Conservation (phyloP, 2,329 filamentous ascomycete species). For the Dissoconium aciculare region DNA sequence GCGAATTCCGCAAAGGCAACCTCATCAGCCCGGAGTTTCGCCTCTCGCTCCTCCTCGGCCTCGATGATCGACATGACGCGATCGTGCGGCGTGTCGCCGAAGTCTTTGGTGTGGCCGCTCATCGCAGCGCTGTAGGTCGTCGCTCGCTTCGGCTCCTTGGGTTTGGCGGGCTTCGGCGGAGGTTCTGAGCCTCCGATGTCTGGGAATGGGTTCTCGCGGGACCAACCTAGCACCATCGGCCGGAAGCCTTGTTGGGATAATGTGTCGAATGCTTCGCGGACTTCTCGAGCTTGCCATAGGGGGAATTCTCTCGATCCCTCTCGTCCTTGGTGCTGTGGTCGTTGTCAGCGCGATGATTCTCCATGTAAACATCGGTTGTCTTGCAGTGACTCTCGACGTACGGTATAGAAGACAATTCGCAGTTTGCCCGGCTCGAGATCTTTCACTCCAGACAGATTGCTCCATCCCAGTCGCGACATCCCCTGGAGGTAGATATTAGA, state of each 20-base stretch:
- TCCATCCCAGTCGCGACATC: constrained; percentile 16
- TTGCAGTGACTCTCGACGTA: constrained; percentile 10
- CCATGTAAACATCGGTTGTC: not conserved
- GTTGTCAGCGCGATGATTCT: constrained; percentile 1
- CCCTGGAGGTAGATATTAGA: constrained; percentile 17
- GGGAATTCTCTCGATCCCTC: constrained; percentile 21
- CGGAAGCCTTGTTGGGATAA: constrained; percentile 20
- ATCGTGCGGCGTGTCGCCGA: constrained; percentile 17
- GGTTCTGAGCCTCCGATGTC: constrained; percentile 22
- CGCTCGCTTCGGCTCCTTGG: constrained; percentile 15
- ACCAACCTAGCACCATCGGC: constrained; percentile 21
- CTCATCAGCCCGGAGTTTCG: constrained; percentile 15
- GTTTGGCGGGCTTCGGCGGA: constrained; percentile 11
- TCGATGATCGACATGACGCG: constrained; percentile 22
- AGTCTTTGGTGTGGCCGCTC: constrained; percentile 14
- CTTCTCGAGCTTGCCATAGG: constrained; percentile 16
- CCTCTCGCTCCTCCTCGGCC: constrained; percentile 20
- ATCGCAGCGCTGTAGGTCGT: constrained; percentile 17
- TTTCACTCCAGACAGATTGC: constrained; percentile 9
- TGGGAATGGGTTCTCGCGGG: constrained; percentile 22
- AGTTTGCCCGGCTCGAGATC: constrained; percentile 20
- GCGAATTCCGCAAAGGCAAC: constrained; percentile 8
- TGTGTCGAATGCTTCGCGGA: constrained; percentile 22
- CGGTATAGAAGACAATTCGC: constrained; percentile 20
- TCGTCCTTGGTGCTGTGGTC: constrained; percentile 17